These are phyloP conservation scores for Bimuria novae-zelandiae DNA, from an alignment of 2,329 filamentous ascomycete genomes.

Conservation along the genomic window DNA sequence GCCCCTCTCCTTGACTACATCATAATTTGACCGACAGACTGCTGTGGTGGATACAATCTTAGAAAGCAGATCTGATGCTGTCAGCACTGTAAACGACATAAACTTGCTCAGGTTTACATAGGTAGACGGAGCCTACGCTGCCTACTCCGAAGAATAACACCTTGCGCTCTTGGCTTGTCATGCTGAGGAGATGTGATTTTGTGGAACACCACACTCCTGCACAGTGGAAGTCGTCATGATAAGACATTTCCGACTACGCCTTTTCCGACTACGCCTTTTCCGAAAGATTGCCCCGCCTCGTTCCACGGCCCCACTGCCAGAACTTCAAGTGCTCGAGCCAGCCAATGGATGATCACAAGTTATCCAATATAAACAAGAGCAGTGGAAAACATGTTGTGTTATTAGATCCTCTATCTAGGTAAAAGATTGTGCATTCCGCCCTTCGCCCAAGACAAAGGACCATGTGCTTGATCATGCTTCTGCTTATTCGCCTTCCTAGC, in stretches of 20 bases:
- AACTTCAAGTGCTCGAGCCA: no score
- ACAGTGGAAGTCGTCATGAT: no score
- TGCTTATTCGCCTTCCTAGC: constrained; percentile 21
- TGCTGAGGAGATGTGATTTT: constrained; percentile 6
- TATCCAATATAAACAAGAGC: no score
- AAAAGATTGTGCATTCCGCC: not conserved
- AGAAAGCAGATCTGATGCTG: constrained; percentile 38
- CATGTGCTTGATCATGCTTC: constrained; percentile 18
- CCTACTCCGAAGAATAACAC: constrained; percentile 51
- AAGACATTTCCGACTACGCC: no score
- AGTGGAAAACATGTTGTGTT: no score
- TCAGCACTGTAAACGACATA: not conserved
- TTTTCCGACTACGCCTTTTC: not conserved
- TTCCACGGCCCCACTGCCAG: no score
- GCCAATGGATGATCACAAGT: no score
- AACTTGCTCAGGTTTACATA: constrained; percentile 11
- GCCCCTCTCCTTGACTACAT: constrained; percentile 46
- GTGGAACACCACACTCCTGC: no score
- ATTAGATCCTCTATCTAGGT: not conserved
- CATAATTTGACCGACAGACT: constrained; percentile 53
- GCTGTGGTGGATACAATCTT: constrained; percentile 49
- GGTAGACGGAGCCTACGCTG: constrained; percentile 50
- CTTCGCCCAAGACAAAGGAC: not conserved
- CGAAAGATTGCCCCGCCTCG: no score
- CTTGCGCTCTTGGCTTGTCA: constrained; percentile 19